phyloP scores from a whole-genome alignment of 495 filamentous ascomycete genomes.

The Terfezia claveryi region DNA sequence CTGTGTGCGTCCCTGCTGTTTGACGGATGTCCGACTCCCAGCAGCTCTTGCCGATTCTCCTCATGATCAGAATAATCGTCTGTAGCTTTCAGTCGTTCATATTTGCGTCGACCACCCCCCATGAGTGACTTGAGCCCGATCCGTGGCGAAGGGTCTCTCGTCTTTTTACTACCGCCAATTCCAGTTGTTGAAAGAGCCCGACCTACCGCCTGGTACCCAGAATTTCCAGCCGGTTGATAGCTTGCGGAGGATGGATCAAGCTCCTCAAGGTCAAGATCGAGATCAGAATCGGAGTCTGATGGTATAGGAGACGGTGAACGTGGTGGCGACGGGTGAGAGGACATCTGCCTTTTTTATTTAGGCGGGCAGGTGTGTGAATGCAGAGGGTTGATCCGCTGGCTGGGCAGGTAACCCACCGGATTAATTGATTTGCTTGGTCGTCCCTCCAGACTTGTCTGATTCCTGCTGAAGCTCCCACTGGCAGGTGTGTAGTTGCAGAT shows the following conservation, averaged over 20 bases:
- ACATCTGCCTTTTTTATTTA: background rate
- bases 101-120: background rate
- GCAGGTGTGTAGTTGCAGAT: too few species aligned
- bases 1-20: background rate
- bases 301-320: background rate
- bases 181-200: background rate
- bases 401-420: too few species aligned
- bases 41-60: background rate
- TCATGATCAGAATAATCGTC: background rate
- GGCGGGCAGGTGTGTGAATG: too few species aligned
- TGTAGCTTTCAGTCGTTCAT: background rate
- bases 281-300: background rate
- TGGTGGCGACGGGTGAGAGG: background rate
- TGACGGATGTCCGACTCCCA: background rate
- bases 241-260: background rate
- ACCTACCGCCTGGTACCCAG: background rate
- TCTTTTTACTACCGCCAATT: background rate
- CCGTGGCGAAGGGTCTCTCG: background rate
- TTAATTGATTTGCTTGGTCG: too few species aligned
- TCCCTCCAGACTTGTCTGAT: too few species aligned
- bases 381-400: too few species aligned
- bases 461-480: too few species aligned
- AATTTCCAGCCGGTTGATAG: background rate
- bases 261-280: background rate
- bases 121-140: background rate